Percentiles rank a stretch among this genome's conserved stretches.
Conservation (phyloP, 768 basidiomycete genomes). For the Macrolepiota dolichaula region DNA sequence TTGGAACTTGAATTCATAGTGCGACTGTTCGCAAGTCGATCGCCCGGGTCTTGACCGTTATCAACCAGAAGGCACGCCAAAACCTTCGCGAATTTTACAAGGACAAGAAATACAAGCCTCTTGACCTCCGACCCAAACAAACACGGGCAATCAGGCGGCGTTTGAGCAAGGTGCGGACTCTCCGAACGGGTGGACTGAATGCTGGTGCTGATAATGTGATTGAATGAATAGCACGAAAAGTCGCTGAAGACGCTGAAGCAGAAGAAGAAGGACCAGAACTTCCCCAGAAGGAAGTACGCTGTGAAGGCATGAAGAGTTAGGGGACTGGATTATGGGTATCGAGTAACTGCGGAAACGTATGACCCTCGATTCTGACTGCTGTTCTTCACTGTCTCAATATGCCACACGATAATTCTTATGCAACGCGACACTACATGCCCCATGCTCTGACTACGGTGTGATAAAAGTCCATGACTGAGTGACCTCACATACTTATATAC, state of each 20-base stretch:
- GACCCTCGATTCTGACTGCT: conserved; percentile 23
- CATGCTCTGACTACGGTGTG: background rate
- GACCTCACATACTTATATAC: background rate
- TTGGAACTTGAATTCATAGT: conserved; percentile 37
- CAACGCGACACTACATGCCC: conserved; percentile 9
- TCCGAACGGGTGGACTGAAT: background rate
- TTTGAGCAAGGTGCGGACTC: conserved; percentile 72
- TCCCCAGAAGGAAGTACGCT: conserved; percentile 91
- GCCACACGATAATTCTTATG: conserved; percentile 9
- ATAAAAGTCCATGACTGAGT: background rate
- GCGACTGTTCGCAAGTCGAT: conserved; percentile 97
- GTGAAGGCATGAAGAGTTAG: conserved; percentile 73
- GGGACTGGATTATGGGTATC: conserved; percentile 17
- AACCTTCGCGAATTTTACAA: conserved; percentile 98
- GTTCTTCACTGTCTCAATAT: conserved; percentile 21
- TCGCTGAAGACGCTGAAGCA: conserved; percentile 90
- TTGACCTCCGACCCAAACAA: conserved; percentile 97
- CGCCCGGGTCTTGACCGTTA: conserved; percentile 96
- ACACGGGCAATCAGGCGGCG: conserved; percentile 97
- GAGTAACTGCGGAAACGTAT: conserved; percentile 16
- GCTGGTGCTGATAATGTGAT: background rate
- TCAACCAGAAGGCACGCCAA: conserved; percentile 97
- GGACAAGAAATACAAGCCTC: conserved; percentile 92
- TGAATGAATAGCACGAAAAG: conserved; percentile 61
- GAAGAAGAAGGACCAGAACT: conserved; percentile 92